Conservation (phyloP, 2,329 filamentous ascomycete species). For the Fusarium scirpi region DNA sequence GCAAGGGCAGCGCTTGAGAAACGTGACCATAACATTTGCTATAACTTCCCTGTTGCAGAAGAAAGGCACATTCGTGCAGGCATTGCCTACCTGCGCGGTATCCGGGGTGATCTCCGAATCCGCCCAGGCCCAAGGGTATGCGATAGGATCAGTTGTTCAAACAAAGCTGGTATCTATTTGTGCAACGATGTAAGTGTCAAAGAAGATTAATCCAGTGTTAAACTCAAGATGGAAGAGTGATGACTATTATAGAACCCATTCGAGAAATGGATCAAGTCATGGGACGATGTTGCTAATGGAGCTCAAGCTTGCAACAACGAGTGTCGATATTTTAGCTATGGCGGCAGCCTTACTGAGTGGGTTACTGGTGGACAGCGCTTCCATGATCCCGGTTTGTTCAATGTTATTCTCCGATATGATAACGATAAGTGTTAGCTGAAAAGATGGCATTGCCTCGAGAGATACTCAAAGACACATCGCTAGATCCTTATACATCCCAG, state of each 20-base stretch:
- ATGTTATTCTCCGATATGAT: background rate
- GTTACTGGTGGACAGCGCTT: background rate
- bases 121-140: too few species aligned
- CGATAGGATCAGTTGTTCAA: too few species aligned
- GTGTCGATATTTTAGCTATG: background rate
- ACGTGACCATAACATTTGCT: too few species aligned
- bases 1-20: too few species aligned
- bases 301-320: background rate
- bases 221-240: too few species aligned
- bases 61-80: background rate
- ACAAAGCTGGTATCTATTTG: too few species aligned
- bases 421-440: background rate
- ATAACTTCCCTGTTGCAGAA: background rate
- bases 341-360: background rate
- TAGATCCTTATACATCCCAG: too few species aligned
- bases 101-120: too few species aligned
- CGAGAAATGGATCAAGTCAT: background rate
- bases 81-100: background rate
- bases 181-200: too few species aligned
- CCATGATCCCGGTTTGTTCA: background rate
- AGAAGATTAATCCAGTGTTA: too few species aligned
- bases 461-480: too few species aligned
- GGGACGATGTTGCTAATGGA: background rate
- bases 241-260: background rate
- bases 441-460: too few species aligned